These are phyloP conservation scores for Novymonas esmeraldas DNA, from an alignment of 208 protist genomes.

Conservation along the genomic window DNA sequence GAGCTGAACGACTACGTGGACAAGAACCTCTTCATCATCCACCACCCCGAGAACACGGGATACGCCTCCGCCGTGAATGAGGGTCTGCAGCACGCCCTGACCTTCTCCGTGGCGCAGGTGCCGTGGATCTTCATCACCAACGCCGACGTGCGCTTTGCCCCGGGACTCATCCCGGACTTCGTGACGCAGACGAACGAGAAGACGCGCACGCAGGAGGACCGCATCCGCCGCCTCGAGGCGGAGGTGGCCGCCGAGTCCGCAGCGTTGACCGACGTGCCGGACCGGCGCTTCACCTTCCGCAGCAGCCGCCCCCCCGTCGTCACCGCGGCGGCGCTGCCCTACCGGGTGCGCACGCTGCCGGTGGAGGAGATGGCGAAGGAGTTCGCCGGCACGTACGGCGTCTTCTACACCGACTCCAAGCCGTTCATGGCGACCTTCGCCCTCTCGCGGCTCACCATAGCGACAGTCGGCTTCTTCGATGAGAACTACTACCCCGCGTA, in stretches of 20 bases:
- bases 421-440: conserved; percentile 36
- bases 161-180: conserved; percentile 15
- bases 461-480: conserved; percentile 51
- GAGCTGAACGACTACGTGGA: not conserved
- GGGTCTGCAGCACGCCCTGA: conserved; percentile 29
- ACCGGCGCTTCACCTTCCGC: conserved; percentile 20
- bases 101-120: conserved; percentile 24
- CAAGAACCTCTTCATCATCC: conserved; percentile 23
- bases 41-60: conserved; percentile 33
- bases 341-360: conserved; percentile 40
- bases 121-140: conserved; percentile 47
- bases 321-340: conserved; percentile 43
- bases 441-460: conserved; percentile 43
- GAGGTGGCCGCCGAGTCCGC: conserved; percentile 26
- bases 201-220: conserved; percentile 11
- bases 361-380: conserved; percentile 9
- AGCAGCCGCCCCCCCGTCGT: conserved; percentile 11
- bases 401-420: conserved; percentile 32
- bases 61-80: conserved; percentile 40
- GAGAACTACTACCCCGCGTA: conserved; percentile 67
- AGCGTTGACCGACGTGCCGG: not conserved
- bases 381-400: conserved; percentile 22
- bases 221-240: not conserved
- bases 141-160: conserved; percentile 39
- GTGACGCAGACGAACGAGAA: conserved; percentile 3